Percentiles rank a stretch among this genome's conserved stretches.
Conservation (phyloP, 768 basidiomycete species). For the Auricularia sp. region DNA sequence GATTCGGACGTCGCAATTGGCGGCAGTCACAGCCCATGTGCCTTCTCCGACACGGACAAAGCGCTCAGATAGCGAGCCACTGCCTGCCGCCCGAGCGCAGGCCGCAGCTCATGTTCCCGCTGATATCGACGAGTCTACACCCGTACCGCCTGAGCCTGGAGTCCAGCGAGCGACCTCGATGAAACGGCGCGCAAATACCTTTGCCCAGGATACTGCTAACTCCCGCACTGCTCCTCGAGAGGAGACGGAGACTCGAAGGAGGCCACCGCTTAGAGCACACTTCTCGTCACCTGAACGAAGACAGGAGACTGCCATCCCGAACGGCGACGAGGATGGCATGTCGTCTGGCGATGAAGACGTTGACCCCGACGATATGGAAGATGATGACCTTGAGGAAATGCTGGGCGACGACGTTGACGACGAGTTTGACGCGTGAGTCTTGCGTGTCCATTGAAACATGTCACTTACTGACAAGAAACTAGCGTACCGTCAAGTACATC, state of each 20-base stretch:
- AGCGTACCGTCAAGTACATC: slow-evolving; percentile 32
- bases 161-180: slow-evolving; percentile 7
- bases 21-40: neutral
- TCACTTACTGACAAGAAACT: no score
- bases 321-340: slow-evolving; percentile 33
- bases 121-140: slow-evolving; percentile 10
- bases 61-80: slow-evolving; percentile 18
- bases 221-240: slow-evolving; percentile 36
- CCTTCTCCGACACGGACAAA: slow-evolving; percentile 7
- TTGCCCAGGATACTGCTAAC: neutral
- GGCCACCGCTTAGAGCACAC: slow-evolving; percentile 53
- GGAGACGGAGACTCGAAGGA: slow-evolving; percentile 75
- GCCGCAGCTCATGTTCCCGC: slow-evolving; percentile 3
- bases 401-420: slow-evolving; percentile 32
- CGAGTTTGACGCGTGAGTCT: slow-evolving; percentile 11
- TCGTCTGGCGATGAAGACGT: slow-evolving; percentile 34
- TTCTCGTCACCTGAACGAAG: slow-evolving; percentile 29
- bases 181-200: slow-evolving; percentile 2
- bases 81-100: slow-evolving; percentile 12
- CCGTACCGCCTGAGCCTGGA: neutral
- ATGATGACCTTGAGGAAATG: slow-evolving; percentile 29
- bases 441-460: no score
- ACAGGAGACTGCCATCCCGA: slow-evolving; percentile 40
- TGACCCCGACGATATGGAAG: slow-evolving; percentile 36
- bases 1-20: neutral